Evolutionary conservation across 2,329 filamentous ascomycete genomes (phyloP).

Genomic region (Tolypocladium paradoxum): DNA sequence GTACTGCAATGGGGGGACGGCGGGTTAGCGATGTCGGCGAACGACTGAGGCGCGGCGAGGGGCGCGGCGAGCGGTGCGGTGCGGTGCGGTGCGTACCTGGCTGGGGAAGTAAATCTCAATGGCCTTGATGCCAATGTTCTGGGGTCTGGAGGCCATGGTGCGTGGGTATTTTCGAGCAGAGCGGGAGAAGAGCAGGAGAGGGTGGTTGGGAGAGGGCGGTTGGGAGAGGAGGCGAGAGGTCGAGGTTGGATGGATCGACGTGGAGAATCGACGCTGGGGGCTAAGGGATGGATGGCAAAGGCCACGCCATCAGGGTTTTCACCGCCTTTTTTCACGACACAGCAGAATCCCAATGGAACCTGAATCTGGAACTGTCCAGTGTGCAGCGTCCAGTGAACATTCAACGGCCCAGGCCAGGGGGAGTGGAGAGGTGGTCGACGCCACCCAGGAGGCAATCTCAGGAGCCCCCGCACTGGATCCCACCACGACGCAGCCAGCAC

Average conservation of each 20-base stretch:
- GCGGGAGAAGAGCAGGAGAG: neutral
- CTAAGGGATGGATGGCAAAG: too few relatives aligned
- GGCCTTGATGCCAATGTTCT: constrained; percentile 89
- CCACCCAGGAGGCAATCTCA: neutral
- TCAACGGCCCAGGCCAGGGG: too few relatives aligned
- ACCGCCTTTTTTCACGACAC: constrained; percentile 8
- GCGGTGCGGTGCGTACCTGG: constrained; percentile 49
- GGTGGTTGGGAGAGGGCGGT: neutral
- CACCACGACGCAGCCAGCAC: too few relatives aligned
- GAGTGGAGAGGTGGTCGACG: neutral
- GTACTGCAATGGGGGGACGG: constrained; percentile 43
- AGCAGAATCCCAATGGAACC: neutral
- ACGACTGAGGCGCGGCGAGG: constrained; percentile 5
- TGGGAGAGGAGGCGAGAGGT: neutral
- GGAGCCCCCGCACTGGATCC: neutral
- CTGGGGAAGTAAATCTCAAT: constrained; percentile 82
- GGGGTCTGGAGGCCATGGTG: constrained; percentile 61
- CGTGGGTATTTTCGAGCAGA: neutral
- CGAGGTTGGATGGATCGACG: neutral
- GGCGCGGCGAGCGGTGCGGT: neutral
- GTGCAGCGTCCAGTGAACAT: too few relatives aligned
- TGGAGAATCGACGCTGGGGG: too few relatives aligned
- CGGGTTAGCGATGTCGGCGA: constrained; percentile 16
- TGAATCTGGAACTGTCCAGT: too few relatives aligned
- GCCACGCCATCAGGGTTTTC: too few relatives aligned